phyloP scores from a whole-genome alignment of 306 rosid species.

The Ceratonia siliqua region DNA sequence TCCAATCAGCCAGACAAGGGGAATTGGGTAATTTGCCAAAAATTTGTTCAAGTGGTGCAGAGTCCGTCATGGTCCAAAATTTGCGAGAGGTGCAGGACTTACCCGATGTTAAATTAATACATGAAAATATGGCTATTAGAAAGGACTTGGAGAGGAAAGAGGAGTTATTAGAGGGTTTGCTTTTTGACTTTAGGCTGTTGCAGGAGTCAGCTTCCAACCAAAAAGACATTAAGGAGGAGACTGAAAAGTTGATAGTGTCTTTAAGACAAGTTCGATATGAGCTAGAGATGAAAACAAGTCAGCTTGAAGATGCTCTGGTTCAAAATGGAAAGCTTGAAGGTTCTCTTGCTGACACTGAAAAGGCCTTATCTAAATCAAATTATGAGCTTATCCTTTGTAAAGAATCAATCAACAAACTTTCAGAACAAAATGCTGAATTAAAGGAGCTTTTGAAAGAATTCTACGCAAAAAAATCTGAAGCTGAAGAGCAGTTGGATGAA shows the following conservation, averaged over 20 bases:
- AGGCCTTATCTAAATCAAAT: slow-evolving; percentile 57
- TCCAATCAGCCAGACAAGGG: slow-evolving; percentile 34
- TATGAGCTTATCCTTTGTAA: slow-evolving; percentile 67
- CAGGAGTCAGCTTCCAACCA: slow-evolving; percentile 86
- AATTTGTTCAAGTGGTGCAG: slow-evolving; percentile 35
- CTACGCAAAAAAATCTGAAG: slow-evolving; percentile 55
- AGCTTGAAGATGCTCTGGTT: slow-evolving; percentile 58
- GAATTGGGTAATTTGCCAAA: slow-evolving; percentile 36
- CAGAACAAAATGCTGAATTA: slow-evolving; percentile 67
- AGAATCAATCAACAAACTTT: slow-evolving; percentile 48
- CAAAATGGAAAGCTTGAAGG: slow-evolving; percentile 60
- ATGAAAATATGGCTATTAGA: slow-evolving; percentile 62
- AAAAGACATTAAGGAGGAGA: slow-evolving; percentile 75
- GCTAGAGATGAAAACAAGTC: slow-evolving; percentile 63
- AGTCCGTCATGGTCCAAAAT: slow-evolving; percentile 34
- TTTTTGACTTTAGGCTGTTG: slow-evolving; percentile 84
- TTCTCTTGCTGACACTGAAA: slow-evolving; percentile 59
- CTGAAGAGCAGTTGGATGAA: slow-evolving; percentile 70
- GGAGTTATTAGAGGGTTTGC: slow-evolving; percentile 78
- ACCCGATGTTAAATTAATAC: slow-evolving; percentile 38
- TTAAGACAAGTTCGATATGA: slow-evolving; percentile 65
- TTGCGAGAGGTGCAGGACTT: slow-evolving; percentile 45
- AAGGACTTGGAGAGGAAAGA: slow-evolving; percentile 77
- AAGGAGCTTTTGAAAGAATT: slow-evolving; percentile 66
- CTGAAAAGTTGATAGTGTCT: slow-evolving; percentile 62